phyloP scores from a whole-genome alignment of 1,284 basidiomycete species.

The Ustilago cynodontis region DNA sequence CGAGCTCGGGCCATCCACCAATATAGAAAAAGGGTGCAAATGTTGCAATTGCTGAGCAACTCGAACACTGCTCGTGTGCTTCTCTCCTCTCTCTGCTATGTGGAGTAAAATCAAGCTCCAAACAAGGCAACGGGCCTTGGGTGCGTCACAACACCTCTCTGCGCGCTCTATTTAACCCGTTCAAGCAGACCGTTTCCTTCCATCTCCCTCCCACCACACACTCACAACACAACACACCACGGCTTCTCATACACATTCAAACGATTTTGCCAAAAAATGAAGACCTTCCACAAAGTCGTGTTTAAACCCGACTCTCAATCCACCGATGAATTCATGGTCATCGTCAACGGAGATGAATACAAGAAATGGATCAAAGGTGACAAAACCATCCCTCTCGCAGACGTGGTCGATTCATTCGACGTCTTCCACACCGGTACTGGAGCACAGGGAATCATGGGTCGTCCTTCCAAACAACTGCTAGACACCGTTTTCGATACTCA shows the following conservation, averaged over 20 bases:
- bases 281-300: slow-evolving; percentile 62
- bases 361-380: slow-evolving; percentile 70
- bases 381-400: slow-evolving; percentile 70
- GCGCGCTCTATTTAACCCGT: too few relatives aligned
- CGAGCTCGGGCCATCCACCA: too few relatives aligned
- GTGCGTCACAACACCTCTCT: too few relatives aligned
- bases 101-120: too few relatives aligned
- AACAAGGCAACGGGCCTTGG: too few relatives aligned
- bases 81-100: too few relatives aligned
- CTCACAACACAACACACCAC: background rate
- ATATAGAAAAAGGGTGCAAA: too few relatives aligned
- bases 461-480: slow-evolving; percentile 70
- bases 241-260: too few relatives aligned
- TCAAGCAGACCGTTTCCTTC: too few relatives aligned
- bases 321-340: slow-evolving; percentile 70
- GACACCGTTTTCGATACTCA: slow-evolving; percentile 68
- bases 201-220: slow-evolving; percentile 2
- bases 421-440: slow-evolving; percentile 70
- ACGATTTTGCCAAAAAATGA: too few relatives aligned
- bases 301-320: slow-evolving; percentile 70
- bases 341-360: slow-evolving; percentile 68
- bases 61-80: too few relatives aligned
- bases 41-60: background rate
- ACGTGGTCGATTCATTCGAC: slow-evolving; percentile 71
- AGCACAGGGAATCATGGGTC: slow-evolving; percentile 70